Evolutionary conservation across 2,329 filamentous ascomycete genomes (phyloP).

Genomic region (Ophiocordyceps camponoti-leonardi): DNA sequence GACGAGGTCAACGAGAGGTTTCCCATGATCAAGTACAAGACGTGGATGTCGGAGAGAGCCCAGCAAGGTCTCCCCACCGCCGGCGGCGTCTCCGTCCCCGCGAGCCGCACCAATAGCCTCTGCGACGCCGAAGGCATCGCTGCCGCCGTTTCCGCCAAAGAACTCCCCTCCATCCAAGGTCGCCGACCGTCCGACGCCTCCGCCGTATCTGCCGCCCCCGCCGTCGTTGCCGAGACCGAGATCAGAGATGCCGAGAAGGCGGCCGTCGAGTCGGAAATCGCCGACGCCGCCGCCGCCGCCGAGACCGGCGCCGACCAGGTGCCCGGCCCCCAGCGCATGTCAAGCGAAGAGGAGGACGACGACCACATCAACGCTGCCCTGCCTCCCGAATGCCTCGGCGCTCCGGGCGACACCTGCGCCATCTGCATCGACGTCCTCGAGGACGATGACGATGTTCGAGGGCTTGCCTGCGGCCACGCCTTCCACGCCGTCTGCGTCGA

Average conservation of each 20-base stretch:
- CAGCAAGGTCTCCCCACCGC: conserved; percentile 67
- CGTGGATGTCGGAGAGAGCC: conserved; percentile 72
- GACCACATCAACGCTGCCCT: conserved; percentile 71
- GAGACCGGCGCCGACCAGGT: conserved; percentile 8
- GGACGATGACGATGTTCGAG: conserved; percentile 88
- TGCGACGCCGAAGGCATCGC: conserved; percentile 45
- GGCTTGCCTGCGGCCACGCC: conserved; percentile 88
- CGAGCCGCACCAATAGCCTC: conserved; percentile 57
- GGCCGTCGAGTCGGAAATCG: conserved; percentile 4
- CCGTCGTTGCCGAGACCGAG: conserved; percentile 5
- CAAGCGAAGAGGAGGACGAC: conserved; percentile 45
- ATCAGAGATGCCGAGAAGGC: conserved; percentile 4
- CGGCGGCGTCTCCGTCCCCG: conserved; percentile 63
- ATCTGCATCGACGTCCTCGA: conserved; percentile 92
- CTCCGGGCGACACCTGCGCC: conserved; percentile 82
- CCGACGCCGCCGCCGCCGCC: conserved; percentile 7
- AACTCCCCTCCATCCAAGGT: conserved; percentile 26
- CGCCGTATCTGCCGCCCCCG: conserved; percentile 5
- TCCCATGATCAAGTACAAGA: conserved; percentile 90
- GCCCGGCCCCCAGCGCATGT: conserved; percentile 16
- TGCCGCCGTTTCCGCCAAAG: conserved; percentile 25
- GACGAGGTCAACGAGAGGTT: conserved; percentile 98
- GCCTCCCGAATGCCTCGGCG: conserved; percentile 62
- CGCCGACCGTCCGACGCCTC: conserved; percentile 6
- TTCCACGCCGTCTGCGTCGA: conserved; percentile 95